Evolutionary conservation across 352 stramenopile genomes (phyloP).

Genomic region (Thalassiosira allenii): DNA sequence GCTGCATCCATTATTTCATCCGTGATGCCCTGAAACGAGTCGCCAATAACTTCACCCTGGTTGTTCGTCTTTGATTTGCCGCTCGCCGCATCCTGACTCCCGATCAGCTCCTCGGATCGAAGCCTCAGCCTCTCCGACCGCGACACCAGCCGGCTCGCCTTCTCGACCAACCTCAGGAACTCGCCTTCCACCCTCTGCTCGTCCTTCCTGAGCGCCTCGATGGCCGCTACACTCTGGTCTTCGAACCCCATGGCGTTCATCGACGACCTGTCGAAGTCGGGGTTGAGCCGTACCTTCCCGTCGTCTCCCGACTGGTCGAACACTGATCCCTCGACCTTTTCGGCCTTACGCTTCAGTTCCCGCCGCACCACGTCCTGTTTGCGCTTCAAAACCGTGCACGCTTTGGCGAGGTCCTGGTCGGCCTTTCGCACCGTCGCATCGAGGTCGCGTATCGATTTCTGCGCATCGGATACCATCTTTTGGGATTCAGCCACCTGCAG

Average conservation of each 20-base stretch:
- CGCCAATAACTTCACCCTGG: too few relatives aligned
- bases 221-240: constrained; percentile 21
- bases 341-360: constrained; percentile 46
- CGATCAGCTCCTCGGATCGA: constrained; percentile 50
- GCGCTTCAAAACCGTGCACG: constrained; percentile 28
- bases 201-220: constrained; percentile 33
- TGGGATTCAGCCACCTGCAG: constrained; percentile 30
- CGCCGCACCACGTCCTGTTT: constrained; percentile 47
- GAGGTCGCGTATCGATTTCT: constrained; percentile 27
- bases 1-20: too few relatives aligned
- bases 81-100: constrained; percentile 4
- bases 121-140: constrained; percentile 43
- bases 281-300: constrained; percentile 33
- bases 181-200: constrained; percentile 39
- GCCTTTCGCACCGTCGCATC: constrained; percentile 28
- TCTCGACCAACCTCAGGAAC: constrained; percentile 46
- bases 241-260: constrained; percentile 51
- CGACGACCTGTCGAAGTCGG: constrained; percentile 29
- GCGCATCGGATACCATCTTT: constrained; percentile 27
- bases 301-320: constrained; percentile 25
- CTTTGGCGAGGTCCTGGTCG: constrained; percentile 48
- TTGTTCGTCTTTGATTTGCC: too few relatives aligned
- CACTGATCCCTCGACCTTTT: constrained; percentile 20
- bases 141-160: constrained; percentile 46
- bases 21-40: too few relatives aligned